Percentiles rank a stretch among this genome's conserved stretches.
These are phyloP conservation scores for Suillus spraguei DNA, from an alignment of 768 basidiomycete species.

Conservation along the genomic window DNA sequence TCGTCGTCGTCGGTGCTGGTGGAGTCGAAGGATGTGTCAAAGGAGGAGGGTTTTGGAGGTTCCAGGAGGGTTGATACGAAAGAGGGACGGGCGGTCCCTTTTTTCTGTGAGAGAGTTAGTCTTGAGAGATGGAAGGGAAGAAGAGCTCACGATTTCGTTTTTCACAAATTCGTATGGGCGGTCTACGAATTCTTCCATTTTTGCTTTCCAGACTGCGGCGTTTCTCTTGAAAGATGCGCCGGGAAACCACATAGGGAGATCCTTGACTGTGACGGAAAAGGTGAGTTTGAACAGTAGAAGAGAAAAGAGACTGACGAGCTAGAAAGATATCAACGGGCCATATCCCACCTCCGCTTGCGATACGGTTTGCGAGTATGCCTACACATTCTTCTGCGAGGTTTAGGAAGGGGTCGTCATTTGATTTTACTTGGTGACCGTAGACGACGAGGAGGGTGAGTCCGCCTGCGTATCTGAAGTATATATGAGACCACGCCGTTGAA, in stretches of 20 bases:
- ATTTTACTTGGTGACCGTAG: constrained; percentile 57
- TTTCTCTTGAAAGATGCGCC: constrained; percentile 67
- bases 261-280: constrained; percentile 38
- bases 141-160: constrained; percentile 58
- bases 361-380: constrained; percentile 42
- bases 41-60: constrained; percentile 30
- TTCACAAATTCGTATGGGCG: constrained; percentile 62
- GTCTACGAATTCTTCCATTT: constrained; percentile 66
- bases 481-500: neutral
- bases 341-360: constrained; percentile 45
- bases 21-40: neutral
- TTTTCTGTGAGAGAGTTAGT: constrained; percentile 25
- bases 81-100: constrained; percentile 41
- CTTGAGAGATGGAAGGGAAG: neutral
- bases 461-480: constrained; percentile 51
- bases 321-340: constrained; percentile 46
- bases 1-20: neutral
- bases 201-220: constrained; percentile 61
- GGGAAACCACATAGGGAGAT: constrained; percentile 68
- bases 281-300: neutral
- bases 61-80: constrained; percentile 58
- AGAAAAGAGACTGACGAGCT: constrained; percentile 25
- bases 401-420: constrained; percentile 43
- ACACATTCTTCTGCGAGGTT: constrained; percentile 46
- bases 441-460: constrained; percentile 57